These are phyloP conservation scores for Colletotrichum nymphaeae DNA, from an alignment of 2,329 filamentous ascomycete genomes.

Conservation along the genomic window DNA sequence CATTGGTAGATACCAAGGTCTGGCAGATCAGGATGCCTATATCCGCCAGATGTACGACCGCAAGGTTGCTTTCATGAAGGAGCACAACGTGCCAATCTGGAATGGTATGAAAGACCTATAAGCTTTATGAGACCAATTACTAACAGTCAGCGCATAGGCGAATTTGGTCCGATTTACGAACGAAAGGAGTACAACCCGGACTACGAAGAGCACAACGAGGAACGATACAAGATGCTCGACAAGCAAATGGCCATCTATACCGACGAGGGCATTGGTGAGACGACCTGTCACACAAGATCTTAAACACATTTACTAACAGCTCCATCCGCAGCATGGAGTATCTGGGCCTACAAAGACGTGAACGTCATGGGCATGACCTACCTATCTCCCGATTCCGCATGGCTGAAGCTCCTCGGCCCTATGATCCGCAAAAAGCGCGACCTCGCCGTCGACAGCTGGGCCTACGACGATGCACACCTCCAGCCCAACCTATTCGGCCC, in stretches of 20 bases:
- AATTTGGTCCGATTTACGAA: constrained; percentile 52
- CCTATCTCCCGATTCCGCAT: constrained; percentile 53
- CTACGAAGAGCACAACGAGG: constrained; percentile 52
- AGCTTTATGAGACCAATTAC: constrained; percentile 25
- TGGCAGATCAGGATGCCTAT: constrained; percentile 50
- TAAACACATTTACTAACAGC: constrained; percentile 13
- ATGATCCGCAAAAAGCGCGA: constrained; percentile 65
- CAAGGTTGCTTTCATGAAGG: constrained; percentile 53
- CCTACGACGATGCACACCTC: constrained; percentile 50
- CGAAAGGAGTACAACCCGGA: constrained; percentile 43
- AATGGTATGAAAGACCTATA: constrained; percentile 54
- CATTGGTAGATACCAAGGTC: constrained; percentile 44
- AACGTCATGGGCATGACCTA: constrained; percentile 65
- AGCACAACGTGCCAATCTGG: constrained; percentile 51
- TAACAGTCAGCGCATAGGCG: constrained; percentile 36
- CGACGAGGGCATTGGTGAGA: constrained; percentile 30
- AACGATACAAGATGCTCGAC: constrained; percentile 57
- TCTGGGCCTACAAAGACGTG: constrained; percentile 66
- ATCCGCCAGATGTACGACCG: constrained; percentile 47
- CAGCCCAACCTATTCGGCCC: constrained; percentile 38
- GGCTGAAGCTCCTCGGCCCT: constrained; percentile 59
- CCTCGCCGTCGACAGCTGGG: constrained; percentile 65
- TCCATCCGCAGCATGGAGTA: constrained; percentile 43
- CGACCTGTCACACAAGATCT: neutral
- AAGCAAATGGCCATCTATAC: constrained; percentile 62